phyloP scores from a whole-genome alignment of 352 stramenopile species.

The Hyaloperonospora arabidopsidis region DNA sequence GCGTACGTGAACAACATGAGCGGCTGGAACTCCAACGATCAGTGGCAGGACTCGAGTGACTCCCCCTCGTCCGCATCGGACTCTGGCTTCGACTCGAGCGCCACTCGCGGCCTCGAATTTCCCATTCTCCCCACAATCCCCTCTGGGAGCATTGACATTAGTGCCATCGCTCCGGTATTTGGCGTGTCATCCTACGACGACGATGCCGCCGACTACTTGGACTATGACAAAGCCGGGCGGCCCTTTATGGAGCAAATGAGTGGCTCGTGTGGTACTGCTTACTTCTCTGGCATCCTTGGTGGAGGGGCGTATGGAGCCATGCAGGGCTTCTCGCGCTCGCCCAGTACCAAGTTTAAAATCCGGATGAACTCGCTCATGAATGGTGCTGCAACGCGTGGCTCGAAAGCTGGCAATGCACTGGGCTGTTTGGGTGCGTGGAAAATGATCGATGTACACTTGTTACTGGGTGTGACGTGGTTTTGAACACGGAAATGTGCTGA shows the following conservation, averaged over 20 bases:
- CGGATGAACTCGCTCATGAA: constrained; percentile 87
- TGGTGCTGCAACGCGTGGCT: constrained; percentile 65
- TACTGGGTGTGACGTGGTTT: not conserved
- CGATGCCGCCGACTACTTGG: constrained; percentile 77
- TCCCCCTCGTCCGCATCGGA: constrained; percentile 12
- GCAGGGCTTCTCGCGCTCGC: constrained; percentile 60
- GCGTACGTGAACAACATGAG: constrained; percentile 27
- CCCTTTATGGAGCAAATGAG: constrained; percentile 81
- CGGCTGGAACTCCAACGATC: constrained; percentile 68
- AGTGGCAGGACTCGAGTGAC: constrained; percentile 57
- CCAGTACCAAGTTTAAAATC: constrained; percentile 84
- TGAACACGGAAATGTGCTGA: constrained; percentile 13
- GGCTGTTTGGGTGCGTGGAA: constrained; percentile 57
- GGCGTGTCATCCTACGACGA: constrained; percentile 71
- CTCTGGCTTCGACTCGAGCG: constrained; percentile 37
- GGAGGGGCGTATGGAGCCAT: constrained; percentile 60
- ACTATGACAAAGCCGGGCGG: constrained; percentile 79
- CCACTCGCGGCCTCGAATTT: constrained; percentile 51
- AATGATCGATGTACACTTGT: not conserved
- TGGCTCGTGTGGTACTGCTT: constrained; percentile 67
- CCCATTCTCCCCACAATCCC: constrained; percentile 67
- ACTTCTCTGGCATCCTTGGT: constrained; percentile 81
- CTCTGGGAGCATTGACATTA: constrained; percentile 70
- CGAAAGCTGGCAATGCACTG: constrained; percentile 78
- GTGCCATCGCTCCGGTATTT: constrained; percentile 81